Percentiles rank a stretch among this genome's conserved stretches.
Evolutionary conservation across 1,284 basidiomycete species (phyloP).

Genomic region (Microbotryomycetes sp.): DNA sequence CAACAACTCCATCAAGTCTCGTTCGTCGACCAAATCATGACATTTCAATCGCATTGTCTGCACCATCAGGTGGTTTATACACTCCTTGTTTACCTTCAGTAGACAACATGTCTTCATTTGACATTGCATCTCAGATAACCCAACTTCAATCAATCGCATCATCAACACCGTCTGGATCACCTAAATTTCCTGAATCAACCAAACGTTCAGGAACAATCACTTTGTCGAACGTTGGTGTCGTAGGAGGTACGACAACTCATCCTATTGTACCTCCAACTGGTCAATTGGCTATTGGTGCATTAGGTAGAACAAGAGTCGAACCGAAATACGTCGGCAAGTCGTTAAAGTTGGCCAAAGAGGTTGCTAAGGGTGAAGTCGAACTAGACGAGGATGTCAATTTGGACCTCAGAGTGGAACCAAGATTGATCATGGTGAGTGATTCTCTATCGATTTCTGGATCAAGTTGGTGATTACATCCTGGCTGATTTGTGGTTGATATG

Average conservation of each 20-base stretch:
- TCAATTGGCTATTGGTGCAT: slow-evolving; percentile 81
- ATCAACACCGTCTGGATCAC: slow-evolving; percentile 38
- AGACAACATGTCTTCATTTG: slow-evolving; percentile 57
- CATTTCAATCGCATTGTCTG: slow-evolving; percentile 68
- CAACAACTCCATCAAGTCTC: slow-evolving; percentile 44
- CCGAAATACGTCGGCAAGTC: slow-evolving; percentile 17
- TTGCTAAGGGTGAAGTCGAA: slow-evolving; percentile 43
- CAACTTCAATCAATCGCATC: slow-evolving; percentile 54
- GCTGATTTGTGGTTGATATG: neutral
- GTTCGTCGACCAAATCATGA: slow-evolving; percentile 57
- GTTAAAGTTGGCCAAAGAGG: slow-evolving; percentile 7
- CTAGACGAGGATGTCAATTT: slow-evolving; percentile 51
- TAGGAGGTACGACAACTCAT: slow-evolving; percentile 66
- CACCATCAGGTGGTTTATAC: slow-evolving; percentile 66
- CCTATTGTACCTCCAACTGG: slow-evolving; percentile 82
- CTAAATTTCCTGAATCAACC: slow-evolving; percentile 58
- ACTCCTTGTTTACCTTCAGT: slow-evolving; percentile 70
- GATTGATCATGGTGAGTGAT: slow-evolving; percentile 54
- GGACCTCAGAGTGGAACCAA: slow-evolving; percentile 43
- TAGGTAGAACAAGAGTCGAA: slow-evolving; percentile 58
- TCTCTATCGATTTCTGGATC: neutral
- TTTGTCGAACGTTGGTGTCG: slow-evolving; percentile 76
- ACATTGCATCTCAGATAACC: slow-evolving; percentile 58
- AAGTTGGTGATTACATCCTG: neutral
- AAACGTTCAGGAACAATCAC: slow-evolving; percentile 76